Evolutionary conservation across 805 yeast species (phyloP), one percentile per base, ranked within the genome.

Genomic region (Wickerhamomyces subpelliculosus): DNA sequence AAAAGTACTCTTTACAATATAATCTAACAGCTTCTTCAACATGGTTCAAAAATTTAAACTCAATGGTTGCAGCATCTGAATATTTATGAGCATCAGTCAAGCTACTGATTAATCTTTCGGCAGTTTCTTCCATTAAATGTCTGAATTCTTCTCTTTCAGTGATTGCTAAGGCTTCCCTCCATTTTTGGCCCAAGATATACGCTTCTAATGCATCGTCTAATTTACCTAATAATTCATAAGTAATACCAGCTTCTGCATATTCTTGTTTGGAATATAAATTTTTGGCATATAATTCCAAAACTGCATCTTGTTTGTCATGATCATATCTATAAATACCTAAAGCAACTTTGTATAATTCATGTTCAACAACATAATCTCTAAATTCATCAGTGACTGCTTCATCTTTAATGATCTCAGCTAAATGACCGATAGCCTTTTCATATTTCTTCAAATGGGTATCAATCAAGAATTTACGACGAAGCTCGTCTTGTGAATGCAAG

Each of bases 81-180:
- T 84, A 89, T 42, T 72, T 72, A 55, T 84, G 90, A 21, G 78
- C 81, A 27, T 80, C 88, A 2, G 71, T 65, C 36, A 86, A 68
- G 2, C 75, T 58, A 1, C 69, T 61, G 11, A 84, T 78, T 40
- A 93, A 68, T 38, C 73, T 69, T 27, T 73, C 78, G 8, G 86
- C 80, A 16, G 75, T 64, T 1, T 67, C 73, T 8, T 47, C 46
- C 13, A 73, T 51, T 33, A 65, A 52, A 1, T 63, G 68, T 4
- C 62, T 61, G 38, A 66, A 62, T 24, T 62, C 64, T 3, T 68
- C 52, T 22, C 51, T 56, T 24, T 68, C 63, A 1, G 78, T 73
- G 37, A 86, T 62, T 0, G 87, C 48, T 28, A 93, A 56, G 0
- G 97, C 95, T 53, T 86, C 94, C 46, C 72, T 74, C 97, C 97